These are phyloP conservation scores for Cladobotryum protrusum DNA, from an alignment of 2,329 filamentous ascomycete species.

Conservation along the genomic window DNA sequence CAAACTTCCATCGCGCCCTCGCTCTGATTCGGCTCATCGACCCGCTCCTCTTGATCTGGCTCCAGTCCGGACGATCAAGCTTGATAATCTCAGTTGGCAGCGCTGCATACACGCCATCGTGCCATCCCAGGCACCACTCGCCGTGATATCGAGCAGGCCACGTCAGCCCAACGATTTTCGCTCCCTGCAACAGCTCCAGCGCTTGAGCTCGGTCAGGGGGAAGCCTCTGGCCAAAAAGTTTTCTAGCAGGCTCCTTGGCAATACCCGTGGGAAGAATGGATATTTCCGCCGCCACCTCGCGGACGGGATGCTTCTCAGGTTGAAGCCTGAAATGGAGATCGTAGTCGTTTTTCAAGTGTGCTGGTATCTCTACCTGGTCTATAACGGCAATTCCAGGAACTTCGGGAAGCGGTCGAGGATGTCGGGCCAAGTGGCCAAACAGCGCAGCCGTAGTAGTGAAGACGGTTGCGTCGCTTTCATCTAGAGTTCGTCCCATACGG, in stretches of 20 bases:
- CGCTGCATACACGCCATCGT: constrained; percentile 46
- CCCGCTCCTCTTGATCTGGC: constrained; percentile 41
- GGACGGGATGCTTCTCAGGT: constrained; percentile 34
- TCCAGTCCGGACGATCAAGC: constrained; percentile 40
- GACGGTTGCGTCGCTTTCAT: constrained; percentile 51
- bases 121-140: constrained; percentile 53
- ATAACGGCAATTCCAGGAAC: constrained; percentile 44
- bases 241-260: constrained; percentile 42
- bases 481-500: constrained; percentile 40
- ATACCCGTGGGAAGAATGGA: constrained; percentile 37
- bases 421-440: constrained; percentile 47
- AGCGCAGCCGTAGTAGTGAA: constrained; percentile 49
- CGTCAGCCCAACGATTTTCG: constrained; percentile 43
- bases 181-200: constrained; percentile 42
- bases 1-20: constrained; percentile 48
- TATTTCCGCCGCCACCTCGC: constrained; percentile 35
- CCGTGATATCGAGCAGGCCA: constrained; percentile 47
- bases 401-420: constrained; percentile 46
- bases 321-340: constrained; percentile 45
- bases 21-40: constrained; percentile 40
- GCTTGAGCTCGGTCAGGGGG: constrained; percentile 39
- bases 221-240: constrained; percentile 40
- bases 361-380: constrained; percentile 36
- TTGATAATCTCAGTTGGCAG: constrained; percentile 44
- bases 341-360: constrained; percentile 40